Evolutionary conservation across 1,284 basidiomycete species (phyloP).

Genomic region (Paramarasmius palmivorus): DNA sequence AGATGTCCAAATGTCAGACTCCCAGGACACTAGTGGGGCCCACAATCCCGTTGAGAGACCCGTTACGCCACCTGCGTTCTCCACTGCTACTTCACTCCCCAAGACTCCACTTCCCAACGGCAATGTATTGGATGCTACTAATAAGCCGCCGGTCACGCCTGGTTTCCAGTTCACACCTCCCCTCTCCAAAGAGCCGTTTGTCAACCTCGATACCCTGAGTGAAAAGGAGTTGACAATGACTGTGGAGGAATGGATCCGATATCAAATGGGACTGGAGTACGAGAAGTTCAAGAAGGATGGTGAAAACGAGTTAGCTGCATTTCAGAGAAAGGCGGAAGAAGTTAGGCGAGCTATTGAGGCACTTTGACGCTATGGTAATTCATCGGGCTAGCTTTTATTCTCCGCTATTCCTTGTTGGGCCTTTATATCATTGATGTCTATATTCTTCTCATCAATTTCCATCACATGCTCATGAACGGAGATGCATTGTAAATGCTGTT

Average conservation of each 20-base stretch:
- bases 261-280: constrained; percentile 65
- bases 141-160: not conserved
- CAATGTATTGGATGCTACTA: not conserved
- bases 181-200: constrained; percentile 42
- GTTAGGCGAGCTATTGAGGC: constrained; percentile 34
- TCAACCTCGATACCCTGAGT: constrained; percentile 43
- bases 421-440: too few relatives aligned
- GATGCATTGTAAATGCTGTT: too few relatives aligned
- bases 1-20: constrained; percentile 27
- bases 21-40: constrained; percentile 13
- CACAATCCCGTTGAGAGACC: constrained; percentile 9
- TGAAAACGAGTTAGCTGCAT: constrained; percentile 55
- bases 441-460: too few relatives aligned
- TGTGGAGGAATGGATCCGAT: constrained; percentile 75
- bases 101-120: constrained; percentile 9
- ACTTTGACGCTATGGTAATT: constrained; percentile 8
- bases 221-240: constrained; percentile 72
- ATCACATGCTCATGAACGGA: too few relatives aligned
- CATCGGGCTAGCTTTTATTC: too few relatives aligned
- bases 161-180: constrained; percentile 28
- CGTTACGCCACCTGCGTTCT: constrained; percentile 1
- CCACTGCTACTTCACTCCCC: constrained; percentile 14
- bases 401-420: not conserved
- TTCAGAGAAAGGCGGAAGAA: constrained; percentile 60
- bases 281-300: constrained; percentile 64